phyloP scores from a whole-genome alignment of 257 asterid species.

The Solanum medicagineum region DNA sequence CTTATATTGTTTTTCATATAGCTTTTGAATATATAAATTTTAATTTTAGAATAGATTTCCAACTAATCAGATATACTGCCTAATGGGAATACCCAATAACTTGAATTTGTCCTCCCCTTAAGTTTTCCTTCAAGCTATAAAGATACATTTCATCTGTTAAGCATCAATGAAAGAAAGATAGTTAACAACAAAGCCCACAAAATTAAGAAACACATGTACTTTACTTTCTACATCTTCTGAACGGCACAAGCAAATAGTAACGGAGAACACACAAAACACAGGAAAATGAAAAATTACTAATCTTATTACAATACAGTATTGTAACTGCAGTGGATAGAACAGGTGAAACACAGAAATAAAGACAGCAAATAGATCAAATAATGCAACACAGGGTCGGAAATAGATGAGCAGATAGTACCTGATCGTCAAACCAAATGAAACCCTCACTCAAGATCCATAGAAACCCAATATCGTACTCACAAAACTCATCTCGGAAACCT shows the following conservation, averaged over 20 bases:
- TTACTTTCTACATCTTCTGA: not conserved
- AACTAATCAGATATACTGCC: not conserved
- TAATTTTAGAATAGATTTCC: not conserved
- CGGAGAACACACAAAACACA: not conserved
- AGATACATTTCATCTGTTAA: too few relatives aligned
- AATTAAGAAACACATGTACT: not conserved
- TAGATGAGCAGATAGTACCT: conserved; percentile 45
- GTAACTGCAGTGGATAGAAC: too few relatives aligned
- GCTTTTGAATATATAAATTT: too few relatives aligned
- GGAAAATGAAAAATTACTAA: not conserved
- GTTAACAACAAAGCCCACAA: not conserved
- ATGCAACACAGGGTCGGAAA: conserved; percentile 30
- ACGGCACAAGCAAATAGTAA: not conserved
- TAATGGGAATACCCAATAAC: too few relatives aligned
- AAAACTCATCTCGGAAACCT: conserved; percentile 42
- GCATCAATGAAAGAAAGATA: too few relatives aligned
- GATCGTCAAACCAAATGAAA: conserved; percentile 23
- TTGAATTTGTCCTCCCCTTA: not conserved
- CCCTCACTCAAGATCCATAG: conserved; percentile 82
- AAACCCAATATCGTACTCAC: conserved; percentile 53
- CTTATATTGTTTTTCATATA: too few relatives aligned
- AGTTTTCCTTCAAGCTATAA: not conserved
- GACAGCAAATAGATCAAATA: not conserved
- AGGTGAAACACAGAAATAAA: not conserved
- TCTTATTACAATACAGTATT: not conserved